These are phyloP conservation scores for Silene coronaria DNA, from an alignment of 179 eudicot species.

Conservation along the genomic window DNA sequence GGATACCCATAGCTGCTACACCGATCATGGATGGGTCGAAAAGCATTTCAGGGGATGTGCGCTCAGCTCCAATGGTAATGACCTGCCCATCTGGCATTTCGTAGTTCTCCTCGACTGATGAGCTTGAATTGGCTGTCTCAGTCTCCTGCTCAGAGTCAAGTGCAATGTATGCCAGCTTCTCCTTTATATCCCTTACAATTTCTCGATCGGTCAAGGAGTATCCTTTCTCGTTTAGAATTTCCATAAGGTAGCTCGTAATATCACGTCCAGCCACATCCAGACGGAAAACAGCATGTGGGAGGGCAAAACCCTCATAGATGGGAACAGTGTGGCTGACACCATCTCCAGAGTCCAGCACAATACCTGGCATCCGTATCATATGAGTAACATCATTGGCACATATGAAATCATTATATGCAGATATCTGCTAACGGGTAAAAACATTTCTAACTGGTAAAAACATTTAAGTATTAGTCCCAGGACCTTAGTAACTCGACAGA, in stretches of 20 bases:
- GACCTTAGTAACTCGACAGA: too few species aligned
- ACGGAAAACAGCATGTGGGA: conserved; percentile 10
- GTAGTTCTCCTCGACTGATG: conserved; percentile 6
- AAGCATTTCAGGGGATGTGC: conserved; percentile 62
- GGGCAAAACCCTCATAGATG: conserved; percentile 13
- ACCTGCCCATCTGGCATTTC: conserved; percentile 14
- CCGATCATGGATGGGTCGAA: conserved; percentile 69
- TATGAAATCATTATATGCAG: too few species aligned
- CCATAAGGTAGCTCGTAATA: conserved; percentile 7
- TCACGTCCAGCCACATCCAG: conserved; percentile 13
- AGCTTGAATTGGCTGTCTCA: conserved; percentile 7
- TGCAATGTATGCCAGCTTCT: conserved; percentile 8
- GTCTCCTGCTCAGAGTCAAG: conserved; percentile 4
- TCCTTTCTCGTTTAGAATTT: conserved; percentile 6
- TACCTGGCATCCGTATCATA: not conserved
- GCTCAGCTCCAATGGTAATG: conserved; percentile 48
- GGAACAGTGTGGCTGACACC: conserved; percentile 16
- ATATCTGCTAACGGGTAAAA: not conserved
- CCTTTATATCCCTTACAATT: conserved; percentile 10
- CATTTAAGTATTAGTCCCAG: too few species aligned
- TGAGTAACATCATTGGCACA: not conserved
- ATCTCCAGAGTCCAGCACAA: conserved; percentile 15
- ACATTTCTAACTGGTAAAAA: too few species aligned
- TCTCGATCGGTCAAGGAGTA: conserved; percentile 11
- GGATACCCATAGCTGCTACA: conserved; percentile 52